phyloP scores from a whole-genome alignment of 345 rosid species.

The Ceriops zippeliana region DNA sequence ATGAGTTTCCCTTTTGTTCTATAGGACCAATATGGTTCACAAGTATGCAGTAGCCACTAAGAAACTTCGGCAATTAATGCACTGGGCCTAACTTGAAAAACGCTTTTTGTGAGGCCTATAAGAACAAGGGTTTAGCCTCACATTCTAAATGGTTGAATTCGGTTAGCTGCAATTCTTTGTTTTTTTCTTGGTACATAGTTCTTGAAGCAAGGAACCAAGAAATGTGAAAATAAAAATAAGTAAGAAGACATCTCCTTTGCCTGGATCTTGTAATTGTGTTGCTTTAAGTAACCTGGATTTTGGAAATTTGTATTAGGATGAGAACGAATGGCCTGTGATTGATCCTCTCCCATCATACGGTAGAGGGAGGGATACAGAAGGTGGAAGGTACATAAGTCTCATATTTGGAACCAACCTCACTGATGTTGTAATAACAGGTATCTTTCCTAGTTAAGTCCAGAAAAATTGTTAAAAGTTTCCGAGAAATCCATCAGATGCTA shows the following conservation, averaged over 20 bases:
- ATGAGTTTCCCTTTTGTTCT: too few relatives aligned
- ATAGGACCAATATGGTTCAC: not conserved
- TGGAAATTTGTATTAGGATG: constrained; percentile 25
- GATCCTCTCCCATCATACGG: constrained; percentile 50
- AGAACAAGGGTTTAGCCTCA: not conserved
- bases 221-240: too few relatives aligned
- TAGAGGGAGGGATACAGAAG: constrained; percentile 44
- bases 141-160: constrained; percentile 2
- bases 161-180: too few relatives aligned
- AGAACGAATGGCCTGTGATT: constrained; percentile 34
- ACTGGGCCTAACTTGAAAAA: not conserved
- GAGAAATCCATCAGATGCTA: not conserved
- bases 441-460: not conserved
- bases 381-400: constrained; percentile 44
- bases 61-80: constrained; percentile 2
- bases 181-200: too few relatives aligned
- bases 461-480: not conserved
- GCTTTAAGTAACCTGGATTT: not conserved
- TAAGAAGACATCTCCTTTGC: not conserved
- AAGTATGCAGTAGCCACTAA: not conserved
- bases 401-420: constrained; percentile 44
- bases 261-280: not conserved
- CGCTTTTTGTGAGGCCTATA: not conserved
- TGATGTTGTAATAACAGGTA: constrained; percentile 43
- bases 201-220: too few relatives aligned